Percentiles rank a stretch among this genome's conserved stretches.
Conservation (phyloP, 371 early-diverging fungal genomes). For the Syncephalastrum racemosum region DNA sequence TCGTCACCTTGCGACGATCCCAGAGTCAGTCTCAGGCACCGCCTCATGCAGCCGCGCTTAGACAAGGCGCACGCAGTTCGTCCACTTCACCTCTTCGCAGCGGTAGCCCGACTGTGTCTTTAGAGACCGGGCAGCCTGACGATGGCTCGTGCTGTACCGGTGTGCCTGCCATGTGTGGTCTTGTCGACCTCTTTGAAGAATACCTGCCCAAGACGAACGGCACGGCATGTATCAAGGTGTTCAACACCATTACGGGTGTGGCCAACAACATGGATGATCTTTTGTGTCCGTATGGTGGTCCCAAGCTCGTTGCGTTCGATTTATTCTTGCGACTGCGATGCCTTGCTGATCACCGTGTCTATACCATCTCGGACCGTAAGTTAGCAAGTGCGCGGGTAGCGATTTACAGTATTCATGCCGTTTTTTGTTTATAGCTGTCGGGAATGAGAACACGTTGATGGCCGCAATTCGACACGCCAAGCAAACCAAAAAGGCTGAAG, state of each 20-base stretch:
- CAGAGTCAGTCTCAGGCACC: conserved; percentile 19
- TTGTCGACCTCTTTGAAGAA: conserved; percentile 40
- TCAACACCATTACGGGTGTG: conserved; percentile 46
- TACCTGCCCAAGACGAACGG: conserved; percentile 9
- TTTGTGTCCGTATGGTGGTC: conserved; percentile 45
- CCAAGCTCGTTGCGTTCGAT: conserved; percentile 56
- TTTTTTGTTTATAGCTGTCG: conserved; percentile 1
- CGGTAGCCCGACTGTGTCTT: conserved; percentile 9
- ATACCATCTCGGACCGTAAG: conserved; percentile 40
- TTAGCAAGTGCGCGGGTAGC: background rate
- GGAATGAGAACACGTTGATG: conserved; percentile 4
- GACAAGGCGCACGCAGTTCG: conserved; percentile 7
- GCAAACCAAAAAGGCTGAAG: background rate
- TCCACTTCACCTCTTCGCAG: conserved; percentile 10
- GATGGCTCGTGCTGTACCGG: conserved; percentile 22
- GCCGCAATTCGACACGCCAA: conserved; percentile 7
- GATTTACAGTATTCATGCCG: no score
- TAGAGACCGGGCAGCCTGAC: background rate
- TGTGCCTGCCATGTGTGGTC: conserved; percentile 33
- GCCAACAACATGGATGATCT: conserved; percentile 40
- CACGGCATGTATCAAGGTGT: conserved; percentile 40
- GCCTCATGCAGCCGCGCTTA: background rate
- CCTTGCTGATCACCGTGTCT: conserved; percentile 59
- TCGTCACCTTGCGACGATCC: conserved; percentile 14
- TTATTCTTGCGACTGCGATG: conserved; percentile 56